Base-by-base conservation (phyloP, 257 asterid genomes). In the Lycium barbarum region DNA sequence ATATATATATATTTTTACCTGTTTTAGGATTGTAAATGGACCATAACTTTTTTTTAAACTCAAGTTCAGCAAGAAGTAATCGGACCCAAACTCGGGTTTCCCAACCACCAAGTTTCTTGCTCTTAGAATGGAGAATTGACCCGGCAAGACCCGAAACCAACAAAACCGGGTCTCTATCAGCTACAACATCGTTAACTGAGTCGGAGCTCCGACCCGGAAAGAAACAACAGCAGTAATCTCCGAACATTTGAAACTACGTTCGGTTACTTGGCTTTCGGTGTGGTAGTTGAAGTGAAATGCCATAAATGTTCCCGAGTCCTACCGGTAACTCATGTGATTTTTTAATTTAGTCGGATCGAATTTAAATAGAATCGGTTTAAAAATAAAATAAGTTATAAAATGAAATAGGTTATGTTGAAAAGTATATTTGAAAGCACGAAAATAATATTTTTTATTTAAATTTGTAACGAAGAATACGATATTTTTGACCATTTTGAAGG, bases 81-180 rank as follows among this genome's bases (percentile, higher is more conserved):
- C 99, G 91, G 62, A 95, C 97, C 99, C 99, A 95, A 6, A 94
- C 98, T 86, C 98, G 97, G 85, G 94, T 93, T 81, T 92, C 90
- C 26, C 53, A 89, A 82, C 97, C 93, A 70, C 86, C 86, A 35
- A 14, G n/a, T 53, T 85, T 92, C 92, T 92, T 95, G 76, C 80
- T 91, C 94, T 86, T 95, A 9, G 97, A 93, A 84, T 93, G 84
- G 43, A 95, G 98, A 38, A 95, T 92, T 22, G 99, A 90, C n/a
- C 99, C 99, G 62, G 87, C 96, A 3, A 94, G 67, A 61, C 99
- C 98, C 67, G 98, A 88, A 3, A 95, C 94, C 54, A 95, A 79
- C 5, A 95, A 88, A 36, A 95, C 94, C 78, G 99, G 99, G 88
- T 95, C 94, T 36, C 94, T 92, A 86, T 95, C 98, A 67, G 92